Base-by-base conservation (phyloP, 768 basidiomycete genomes). In the Podaxis mareebaensis region DNA sequence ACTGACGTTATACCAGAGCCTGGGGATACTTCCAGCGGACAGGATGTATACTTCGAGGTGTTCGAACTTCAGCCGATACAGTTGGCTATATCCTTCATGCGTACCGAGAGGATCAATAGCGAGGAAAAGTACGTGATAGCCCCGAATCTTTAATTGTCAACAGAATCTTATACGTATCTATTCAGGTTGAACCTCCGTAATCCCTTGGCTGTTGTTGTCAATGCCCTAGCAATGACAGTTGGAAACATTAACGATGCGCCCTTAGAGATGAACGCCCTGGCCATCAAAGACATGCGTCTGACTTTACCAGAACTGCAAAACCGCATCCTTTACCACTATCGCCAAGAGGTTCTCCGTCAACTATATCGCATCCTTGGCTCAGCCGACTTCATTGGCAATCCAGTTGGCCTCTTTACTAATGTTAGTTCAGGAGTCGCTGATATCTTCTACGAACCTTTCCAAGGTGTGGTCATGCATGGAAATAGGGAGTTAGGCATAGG, bases 371-470 rank as follows among this genome's bases (percentile, higher is more conserved):
- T 99, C 49, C 83, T 99, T 13, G 96, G 97, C n/a, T 98, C 96
- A 4, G 97, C 96, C 0, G 96, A 99, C 76, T 96, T 99, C 77
- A 91, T 92, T 64, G 91, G 93, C 13, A 96, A 96, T 72, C 96
- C 96, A 3, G 95, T 99, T 51, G 97, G 97, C 10, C 82, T 99
- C 49, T 99, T 99, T 81, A 96, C 92, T 55, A 99, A 99, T 71
- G 95, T 99, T 71, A 96, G 94, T 71, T 97, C 95, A 30, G 97
- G 97, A 11, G 93, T 99, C 4, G 92, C 92, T 58, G 97, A 99
- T 74, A 96, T 99, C 67, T 99, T 99, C 81, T 97, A 99, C 67
- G 96, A 98, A 74, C 97, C 97, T 1, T 97, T 96, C 81, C 90
- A 95, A 62, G 96, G 96, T 38, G 92, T 96, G 33, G 91, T 99